Conservation (phyloP, 2,329 filamentous ascomycete genomes). For the Claviceps maximensis region DNA sequence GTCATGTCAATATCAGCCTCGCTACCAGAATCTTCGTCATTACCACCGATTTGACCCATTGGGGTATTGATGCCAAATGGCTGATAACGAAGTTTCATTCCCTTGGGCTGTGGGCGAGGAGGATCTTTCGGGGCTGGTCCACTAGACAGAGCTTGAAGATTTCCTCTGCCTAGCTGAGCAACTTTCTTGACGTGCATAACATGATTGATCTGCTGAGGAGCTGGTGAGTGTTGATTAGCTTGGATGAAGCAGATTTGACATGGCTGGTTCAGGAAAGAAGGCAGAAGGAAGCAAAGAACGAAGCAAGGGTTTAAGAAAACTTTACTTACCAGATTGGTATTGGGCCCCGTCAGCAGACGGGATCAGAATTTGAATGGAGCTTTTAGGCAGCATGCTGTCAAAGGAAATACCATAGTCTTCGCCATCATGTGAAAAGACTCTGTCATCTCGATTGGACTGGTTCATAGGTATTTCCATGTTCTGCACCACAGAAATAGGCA, state of each 20-base stretch:
- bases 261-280: background rate
- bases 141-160: slow-evolving; percentile 10
- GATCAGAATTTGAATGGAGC: slow-evolving; percentile 45
- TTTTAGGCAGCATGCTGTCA: slow-evolving; percentile 35
- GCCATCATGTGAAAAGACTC: slow-evolving; percentile 49
- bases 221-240: slow-evolving; percentile 10
- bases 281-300: background rate
- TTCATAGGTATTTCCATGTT: slow-evolving; percentile 49
- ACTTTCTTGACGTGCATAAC: slow-evolving; percentile 54
- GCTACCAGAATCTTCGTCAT: slow-evolving; percentile 27
- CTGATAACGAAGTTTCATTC: slow-evolving; percentile 52
- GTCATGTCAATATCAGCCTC: slow-evolving; percentile 33
- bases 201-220: slow-evolving; percentile 34
- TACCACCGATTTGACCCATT: slow-evolving; percentile 26
- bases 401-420: slow-evolving; percentile 48
- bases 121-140: slow-evolving; percentile 35
- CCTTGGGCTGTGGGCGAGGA: slow-evolving; percentile 52
- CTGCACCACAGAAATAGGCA: slow-evolving; percentile 55
- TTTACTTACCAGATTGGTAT: slow-evolving; percentile 38
- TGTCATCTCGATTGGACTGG: slow-evolving; percentile 35
- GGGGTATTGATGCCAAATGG: slow-evolving; percentile 43
- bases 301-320: background rate
- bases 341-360: slow-evolving; percentile 41
- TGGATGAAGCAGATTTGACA: background rate
- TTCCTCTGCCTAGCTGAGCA: slow-evolving; percentile 36